phyloP scores from a whole-genome alignment of 2,329 filamentous ascomycete genomes.

The Rachicladosporium sp. region DNA sequence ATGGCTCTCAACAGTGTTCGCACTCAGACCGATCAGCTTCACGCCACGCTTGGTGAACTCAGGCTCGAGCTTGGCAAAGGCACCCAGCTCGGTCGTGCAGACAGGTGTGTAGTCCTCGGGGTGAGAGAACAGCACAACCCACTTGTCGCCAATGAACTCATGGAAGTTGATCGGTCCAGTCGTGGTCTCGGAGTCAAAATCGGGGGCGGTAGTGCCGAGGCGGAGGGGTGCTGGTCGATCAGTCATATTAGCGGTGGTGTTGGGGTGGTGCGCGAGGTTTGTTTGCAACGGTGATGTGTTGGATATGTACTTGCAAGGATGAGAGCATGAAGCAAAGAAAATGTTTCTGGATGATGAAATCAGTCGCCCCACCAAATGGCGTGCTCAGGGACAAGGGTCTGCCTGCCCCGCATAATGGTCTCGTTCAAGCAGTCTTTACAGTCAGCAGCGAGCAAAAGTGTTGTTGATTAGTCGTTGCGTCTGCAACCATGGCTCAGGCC shows the following conservation, averaged over 20 bases:
- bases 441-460: too few species aligned
- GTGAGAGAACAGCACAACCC: conserved; percentile 61
- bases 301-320: neutral
- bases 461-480: too few species aligned
- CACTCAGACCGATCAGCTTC: conserved; percentile 48
- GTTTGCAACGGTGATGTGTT: neutral
- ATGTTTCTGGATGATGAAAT: too few species aligned
- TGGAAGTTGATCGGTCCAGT: conserved; percentile 57
- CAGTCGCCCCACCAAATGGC: too few species aligned
- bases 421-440: too few species aligned
- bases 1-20: conserved; percentile 40
- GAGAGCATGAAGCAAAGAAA: too few species aligned
- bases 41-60: conserved; percentile 50
- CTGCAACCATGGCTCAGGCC: too few species aligned
- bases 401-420: too few species aligned
- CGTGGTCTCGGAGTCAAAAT: conserved; percentile 59
- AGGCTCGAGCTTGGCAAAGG: conserved; percentile 51
- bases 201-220: conserved; percentile 53
- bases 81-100: conserved; percentile 52
- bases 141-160: conserved; percentile 57
- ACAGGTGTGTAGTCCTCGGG: conserved; percentile 50
- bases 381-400: too few species aligned
- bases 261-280: conserved; percentile 1
- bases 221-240: conserved; percentile 37
- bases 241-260: conserved; percentile 9